phyloP scores from a whole-genome alignment of 129 eudicot genomes.

The Sambucus nigra region DNA sequence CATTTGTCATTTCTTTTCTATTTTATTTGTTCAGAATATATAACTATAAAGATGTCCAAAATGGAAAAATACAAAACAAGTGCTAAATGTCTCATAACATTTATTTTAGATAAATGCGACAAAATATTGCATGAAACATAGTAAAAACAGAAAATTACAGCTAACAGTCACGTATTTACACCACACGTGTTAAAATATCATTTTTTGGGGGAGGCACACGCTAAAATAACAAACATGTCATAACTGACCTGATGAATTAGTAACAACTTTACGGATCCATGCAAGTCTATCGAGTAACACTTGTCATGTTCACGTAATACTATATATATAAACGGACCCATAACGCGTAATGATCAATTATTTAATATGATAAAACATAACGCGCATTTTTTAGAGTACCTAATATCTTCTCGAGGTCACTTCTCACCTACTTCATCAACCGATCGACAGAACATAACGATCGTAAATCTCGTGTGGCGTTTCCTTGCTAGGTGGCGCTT shows the following conservation, averaged over 20 bases:
- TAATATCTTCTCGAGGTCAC: too few relatives aligned
- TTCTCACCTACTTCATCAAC: conserved; percentile 17
- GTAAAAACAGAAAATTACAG: not conserved
- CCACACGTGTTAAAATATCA: too few relatives aligned
- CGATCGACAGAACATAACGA: conserved; percentile 45
- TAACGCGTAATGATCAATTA: too few relatives aligned
- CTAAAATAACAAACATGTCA: not conserved
- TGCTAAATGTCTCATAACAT: not conserved
- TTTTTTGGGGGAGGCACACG: too few relatives aligned
- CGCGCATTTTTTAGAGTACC: too few relatives aligned
- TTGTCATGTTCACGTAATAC: too few relatives aligned
- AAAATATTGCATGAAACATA: not conserved
- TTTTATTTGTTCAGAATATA: not conserved
- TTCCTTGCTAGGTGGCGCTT: conserved; percentile 18
- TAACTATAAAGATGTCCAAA: not conserved
- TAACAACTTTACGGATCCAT: conserved; percentile 1
- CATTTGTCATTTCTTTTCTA: not conserved
- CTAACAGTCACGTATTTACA: not conserved
- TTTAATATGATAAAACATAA: too few relatives aligned
- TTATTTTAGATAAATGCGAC: conserved; percentile 1
- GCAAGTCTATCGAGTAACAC: too few relatives aligned
- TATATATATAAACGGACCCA: too few relatives aligned
- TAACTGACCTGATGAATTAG: not conserved
- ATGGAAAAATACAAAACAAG: too few relatives aligned
- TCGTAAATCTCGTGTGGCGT: conserved; percentile 32